A percentile compares a stretch with the other conserved stretches of the same genome.
Evolutionary conservation across 2,329 filamentous ascomycete genomes (phyloP).

Genomic region (Penicillium glabrum): DNA sequence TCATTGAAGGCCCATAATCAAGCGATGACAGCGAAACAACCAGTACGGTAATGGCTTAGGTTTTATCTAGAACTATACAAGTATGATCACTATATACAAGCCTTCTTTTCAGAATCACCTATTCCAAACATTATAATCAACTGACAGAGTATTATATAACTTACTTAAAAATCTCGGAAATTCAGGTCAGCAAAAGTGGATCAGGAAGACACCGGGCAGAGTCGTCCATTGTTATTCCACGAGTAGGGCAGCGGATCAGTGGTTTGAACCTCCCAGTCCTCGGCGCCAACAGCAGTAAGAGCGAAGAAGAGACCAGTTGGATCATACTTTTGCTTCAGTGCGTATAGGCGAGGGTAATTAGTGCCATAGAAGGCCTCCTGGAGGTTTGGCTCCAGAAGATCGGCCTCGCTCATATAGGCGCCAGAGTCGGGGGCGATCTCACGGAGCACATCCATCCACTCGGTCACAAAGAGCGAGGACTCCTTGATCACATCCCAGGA

Average conservation of each 20-base stretch:
- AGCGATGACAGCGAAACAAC: no score
- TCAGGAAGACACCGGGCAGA: not conserved
- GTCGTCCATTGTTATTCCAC: not conserved
- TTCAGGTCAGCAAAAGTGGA: not conserved
- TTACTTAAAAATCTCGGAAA: no score
- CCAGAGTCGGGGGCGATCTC: slow-evolving; percentile 20
- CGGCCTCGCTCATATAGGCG: slow-evolving; percentile 25
- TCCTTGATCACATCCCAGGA: slow-evolving; percentile 37
- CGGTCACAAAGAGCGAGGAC: slow-evolving; percentile 40
- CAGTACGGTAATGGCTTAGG: no score
- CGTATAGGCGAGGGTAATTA: slow-evolving; percentile 34
- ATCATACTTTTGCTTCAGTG: slow-evolving; percentile 42
- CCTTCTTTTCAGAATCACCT: no score
- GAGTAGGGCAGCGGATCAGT: not conserved
- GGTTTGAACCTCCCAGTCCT: slow-evolving; percentile 3
- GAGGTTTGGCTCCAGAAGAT: slow-evolving; percentile 36
- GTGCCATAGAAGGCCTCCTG: slow-evolving; percentile 38
- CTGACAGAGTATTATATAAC: no score
- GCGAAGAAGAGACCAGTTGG: slow-evolving; percentile 36
- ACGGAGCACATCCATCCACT: slow-evolving; percentile 38
- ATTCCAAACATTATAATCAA: no score
- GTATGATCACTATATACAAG: no score
- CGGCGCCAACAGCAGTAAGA: slow-evolving; percentile 1
- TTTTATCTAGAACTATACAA: no score
- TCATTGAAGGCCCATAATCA: no score